Evolutionary conservation across 345 rosid genomes (phyloP).

Genomic region (Euphorbia tirucalli): DNA sequence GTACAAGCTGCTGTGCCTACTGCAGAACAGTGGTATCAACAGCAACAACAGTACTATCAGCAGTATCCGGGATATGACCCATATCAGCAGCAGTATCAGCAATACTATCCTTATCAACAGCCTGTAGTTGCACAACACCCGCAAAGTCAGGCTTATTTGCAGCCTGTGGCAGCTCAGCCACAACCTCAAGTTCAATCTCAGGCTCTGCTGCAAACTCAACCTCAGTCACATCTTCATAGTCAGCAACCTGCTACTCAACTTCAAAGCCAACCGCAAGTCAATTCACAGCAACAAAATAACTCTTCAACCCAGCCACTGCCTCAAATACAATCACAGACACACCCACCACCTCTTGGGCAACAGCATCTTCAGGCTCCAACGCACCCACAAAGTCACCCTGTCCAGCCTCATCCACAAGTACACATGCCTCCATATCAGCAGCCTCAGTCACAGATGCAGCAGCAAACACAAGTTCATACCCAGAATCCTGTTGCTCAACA

Average conservation of each 20-base stretch:
- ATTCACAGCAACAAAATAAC: slow-evolving; percentile 36
- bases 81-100: slow-evolving; percentile 58
- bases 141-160: slow-evolving; percentile 34
- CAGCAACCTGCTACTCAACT: slow-evolving; percentile 42
- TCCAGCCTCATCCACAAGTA: slow-evolving; percentile 32
- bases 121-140: slow-evolving; percentile 40
- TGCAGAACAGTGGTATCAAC: slow-evolving; percentile 68
- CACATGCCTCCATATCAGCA: slow-evolving; percentile 45
- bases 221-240: slow-evolving; percentile 26
- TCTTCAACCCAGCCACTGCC: slow-evolving; percentile 24
- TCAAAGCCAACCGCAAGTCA: slow-evolving; percentile 33
- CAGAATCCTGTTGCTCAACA: slow-evolving; percentile 27
- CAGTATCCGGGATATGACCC: slow-evolving; percentile 54
- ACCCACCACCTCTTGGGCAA: slow-evolving; percentile 19
- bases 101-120: slow-evolving; percentile 57
- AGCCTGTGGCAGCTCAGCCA: slow-evolving; percentile 28
- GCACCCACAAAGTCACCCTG: slow-evolving; percentile 21
- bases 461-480: slow-evolving; percentile 25
- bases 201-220: slow-evolving; percentile 28
- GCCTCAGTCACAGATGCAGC: slow-evolving; percentile 39
- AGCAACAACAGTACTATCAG: slow-evolving; percentile 68
- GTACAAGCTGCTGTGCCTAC: slow-evolving; percentile 41
- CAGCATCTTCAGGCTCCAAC: slow-evolving; percentile 32
- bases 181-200: slow-evolving; percentile 28
- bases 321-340: slow-evolving; percentile 29